Evolutionary conservation across 306 rosid species (phyloP), one percentile per base, ranked within the genome.

Genomic region (Glycyrrhiza uralensis): DNA sequence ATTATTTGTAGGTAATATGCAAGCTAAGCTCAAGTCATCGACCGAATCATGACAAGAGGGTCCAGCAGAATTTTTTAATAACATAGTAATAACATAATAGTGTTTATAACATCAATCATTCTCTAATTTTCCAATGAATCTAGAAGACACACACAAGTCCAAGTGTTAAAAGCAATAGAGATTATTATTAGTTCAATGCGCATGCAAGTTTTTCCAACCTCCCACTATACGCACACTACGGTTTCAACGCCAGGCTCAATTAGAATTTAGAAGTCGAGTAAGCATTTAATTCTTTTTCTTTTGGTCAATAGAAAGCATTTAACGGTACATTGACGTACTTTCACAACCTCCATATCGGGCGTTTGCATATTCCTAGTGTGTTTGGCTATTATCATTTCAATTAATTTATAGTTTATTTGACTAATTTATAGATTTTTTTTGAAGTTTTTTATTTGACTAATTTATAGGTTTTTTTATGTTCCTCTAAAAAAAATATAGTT

Each of bases 121-220:
- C 23, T 11, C 52, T 15, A 47, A 17, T 36, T 65, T 51, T 52
- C 22, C 39, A 18, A 32, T 17, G 1, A 18, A 52, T 29, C 7
- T 20, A n/a, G 11, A 28, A 57, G 59, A 24, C 23, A 56, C 2
- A 24, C 23, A 56, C 2, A 15, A 23, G 51, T 57, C 42, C 2
- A 3, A 6, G 52, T 67, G 75, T 57, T 32, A 11, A 76, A 72
- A 66, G 52, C 58, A 30, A 64, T 14, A 20, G 20, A 3, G 38
- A 12, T 22, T 7, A 5, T 24, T 35, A 38, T 1, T 23, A 28
- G 52, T 41, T 41, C 32, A 71, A 58, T 18, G 30, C 64, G 17
- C 51, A 51, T 35, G 74, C 63, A 69, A 22, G 50, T 33, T 51
- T 69, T 69, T 72, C 69, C 80, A 66, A 76, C 69, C 62, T 32